phyloP scores from a whole-genome alignment of 176 grass and related monocot genomes.

The Oryza glaberrima region DNA sequence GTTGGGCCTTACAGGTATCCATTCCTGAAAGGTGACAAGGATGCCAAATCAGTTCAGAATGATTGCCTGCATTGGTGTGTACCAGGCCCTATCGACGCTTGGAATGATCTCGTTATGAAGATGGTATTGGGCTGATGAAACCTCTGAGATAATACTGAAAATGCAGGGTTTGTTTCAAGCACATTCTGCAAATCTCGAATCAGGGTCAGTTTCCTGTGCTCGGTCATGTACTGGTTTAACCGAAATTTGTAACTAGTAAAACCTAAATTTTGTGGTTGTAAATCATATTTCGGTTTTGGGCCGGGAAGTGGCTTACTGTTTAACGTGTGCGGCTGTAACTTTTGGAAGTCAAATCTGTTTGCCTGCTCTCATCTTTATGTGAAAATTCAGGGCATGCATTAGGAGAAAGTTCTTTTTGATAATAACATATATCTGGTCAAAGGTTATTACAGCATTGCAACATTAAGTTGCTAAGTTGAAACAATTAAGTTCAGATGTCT shows the following conservation, averaged over 20 bases:
- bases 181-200: not conserved
- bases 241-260: not conserved
- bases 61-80: constrained; percentile 98
- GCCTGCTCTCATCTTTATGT: not conserved
- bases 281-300: constrained; percentile 3
- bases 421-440: not conserved
- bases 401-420: not conserved
- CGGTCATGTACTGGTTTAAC: not conserved
- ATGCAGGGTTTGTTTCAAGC: not conserved
- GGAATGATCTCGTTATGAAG: constrained; percentile 83
- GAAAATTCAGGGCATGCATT: not conserved
- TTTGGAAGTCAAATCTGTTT: not conserved
- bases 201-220: not conserved
- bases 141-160: not conserved
- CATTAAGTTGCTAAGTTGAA: not conserved
- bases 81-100: constrained; percentile 76
- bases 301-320: not conserved
- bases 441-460: not conserved
- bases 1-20: constrained; percentile 74
- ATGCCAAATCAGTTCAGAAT: constrained; percentile 52
- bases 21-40: constrained; percentile 48
- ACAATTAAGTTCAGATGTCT: not conserved
- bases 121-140: constrained; percentile 58
- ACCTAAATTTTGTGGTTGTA: not conserved
- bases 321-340: not conserved